Base-by-base conservation (phyloP, 2,329 filamentous ascomycete species). In the Nigrospora sphaerica region DNA sequence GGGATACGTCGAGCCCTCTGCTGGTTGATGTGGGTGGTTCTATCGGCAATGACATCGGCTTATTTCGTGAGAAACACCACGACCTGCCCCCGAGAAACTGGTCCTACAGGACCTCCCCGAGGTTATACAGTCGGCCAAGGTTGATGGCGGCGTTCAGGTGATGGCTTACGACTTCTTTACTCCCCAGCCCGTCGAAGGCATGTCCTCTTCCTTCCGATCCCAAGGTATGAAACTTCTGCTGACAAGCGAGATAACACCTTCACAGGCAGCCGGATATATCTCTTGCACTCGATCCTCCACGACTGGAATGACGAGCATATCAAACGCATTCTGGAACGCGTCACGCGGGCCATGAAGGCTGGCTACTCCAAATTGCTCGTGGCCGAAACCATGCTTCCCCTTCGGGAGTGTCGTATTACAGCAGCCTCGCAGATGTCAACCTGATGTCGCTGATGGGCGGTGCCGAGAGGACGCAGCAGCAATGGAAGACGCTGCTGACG, bases 321-420 rank as follows among this genome's bases (percentile, higher is more conserved):
- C 0, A 18, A 49, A 3, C 35, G 50, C 14, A 69, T 70, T 28
- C 47, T 72, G 11, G 48, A 51, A 19, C 55, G 67, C 14, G 44
- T 49, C 1, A 71, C 81, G 17, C 78, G 81, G 54, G 74, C 68
- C 3, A 80, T 81, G 69, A 83, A 82, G 34, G 54, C 48, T 42
- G 57, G 64, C 43, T 63, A 69, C 49, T 69, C 65, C 10, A 66
- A 68, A 44, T 35, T 74, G 5, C 52, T 75, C n/a, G 61, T 75
- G 34, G 35, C n/a, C 17, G 44, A 46, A 16, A 35, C 39, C 12
- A 18, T 38, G 5, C n/a, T 46, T 12, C 44, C 44, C 4, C 19
- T 23, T 23, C 19, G 19, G 19, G 19, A 11, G 14, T 35, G 28
- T 2, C 36, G 28, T 19, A 46, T 28, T 19, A 14, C 14, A 3